Base-by-base conservation (phyloP, 176 grass and related monocot genomes). In the Aegilops sharonensis region DNA sequence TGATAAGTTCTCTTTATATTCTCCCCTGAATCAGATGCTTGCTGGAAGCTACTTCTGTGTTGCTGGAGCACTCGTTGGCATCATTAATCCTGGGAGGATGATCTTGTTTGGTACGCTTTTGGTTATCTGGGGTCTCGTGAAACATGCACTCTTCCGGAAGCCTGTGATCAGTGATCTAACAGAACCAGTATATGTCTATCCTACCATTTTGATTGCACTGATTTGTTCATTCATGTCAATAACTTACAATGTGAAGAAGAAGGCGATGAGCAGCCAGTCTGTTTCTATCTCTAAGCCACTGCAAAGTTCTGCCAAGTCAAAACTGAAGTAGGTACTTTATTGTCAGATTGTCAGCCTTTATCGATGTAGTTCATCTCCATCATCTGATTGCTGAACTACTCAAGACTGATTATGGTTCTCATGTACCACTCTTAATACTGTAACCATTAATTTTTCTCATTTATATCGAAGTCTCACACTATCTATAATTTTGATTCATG, bases 41-140 rank as follows among this genome's bases (percentile, higher is more conserved):
- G 92, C 91, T 8, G 96, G 96, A 82, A 95, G 96, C 87, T 98
- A 98, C 84, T 98, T 98, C 79, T 98, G 91, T 54, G 96, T 92
- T 84, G 93, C 96, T 21, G 92, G 96, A 81, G 93, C 88, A 36
- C 63, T 98, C 6, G 72, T 90, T 5, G 93, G 96, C 80, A 78
- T 98, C 21, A 90, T 98, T 78, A 95, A 92, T 69, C 93, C 93
- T 31, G 93, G 92, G 35, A 95, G 96, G 87, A 98, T 98, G 96
- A 95, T 92, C 83, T 92, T 98, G 82, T 95, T 98, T 56, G 96
- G 96, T 12, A 92, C 90, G 11, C 88, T 98, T 78, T 83, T 98
- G 54, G 84, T 98, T 47, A 88, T 92, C 71, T 98, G 96, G 96
- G 96, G 96, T 76, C 92, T 98, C 15, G 92, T 95, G 70, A 98